phyloP scores from a whole-genome alignment of 2,329 filamentous ascomycete species.

The Ilyonectria mors-panacis region DNA sequence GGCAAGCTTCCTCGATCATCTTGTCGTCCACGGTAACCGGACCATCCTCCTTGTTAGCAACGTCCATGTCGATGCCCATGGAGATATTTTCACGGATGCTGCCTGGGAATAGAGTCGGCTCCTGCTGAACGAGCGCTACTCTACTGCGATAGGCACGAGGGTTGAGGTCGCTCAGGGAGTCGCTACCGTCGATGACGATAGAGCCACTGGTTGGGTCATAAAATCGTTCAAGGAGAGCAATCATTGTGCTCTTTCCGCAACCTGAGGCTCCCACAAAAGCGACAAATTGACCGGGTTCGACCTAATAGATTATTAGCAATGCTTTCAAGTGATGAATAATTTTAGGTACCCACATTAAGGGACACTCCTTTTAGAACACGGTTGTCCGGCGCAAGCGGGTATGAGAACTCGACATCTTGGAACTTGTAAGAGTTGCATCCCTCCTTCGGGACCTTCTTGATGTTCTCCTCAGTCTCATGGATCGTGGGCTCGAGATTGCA shows the following conservation, averaged over 20 bases:
- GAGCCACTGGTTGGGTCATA: conserved; percentile 55
- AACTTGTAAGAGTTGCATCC: conserved; percentile 59
- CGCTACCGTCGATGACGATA: conserved; percentile 47
- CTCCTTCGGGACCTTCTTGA: conserved; percentile 29
- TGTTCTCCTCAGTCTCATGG: conserved; percentile 14
- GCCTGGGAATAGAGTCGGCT: conserved; percentile 60
- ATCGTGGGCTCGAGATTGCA: conserved; percentile 23
- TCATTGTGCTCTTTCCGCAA: conserved; percentile 72
- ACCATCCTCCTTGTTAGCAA: conserved; percentile 17
- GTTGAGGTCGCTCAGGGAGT: conserved; percentile 41
- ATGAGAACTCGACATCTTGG: conserved; percentile 57
- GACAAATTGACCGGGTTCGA: conserved; percentile 58
- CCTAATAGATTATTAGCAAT: too few relatives aligned
- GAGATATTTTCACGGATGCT: conserved; percentile 70
- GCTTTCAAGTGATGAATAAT: too few relatives aligned
- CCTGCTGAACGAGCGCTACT: conserved; percentile 56
- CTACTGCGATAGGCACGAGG: not conserved
- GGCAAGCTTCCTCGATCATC: conserved; percentile 59
- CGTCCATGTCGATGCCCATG: conserved; percentile 54
- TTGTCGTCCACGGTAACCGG: conserved; percentile 31
- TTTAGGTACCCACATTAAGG: conserved; percentile 57
- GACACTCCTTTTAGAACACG: conserved; percentile 30
- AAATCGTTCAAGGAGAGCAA: conserved; percentile 65
- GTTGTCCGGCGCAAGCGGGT: conserved; percentile 30
- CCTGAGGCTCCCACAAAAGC: conserved; percentile 71